Base-by-base conservation (phyloP, 495 filamentous ascomycete genomes). In the Chaetomidium leptoderma region DNA sequence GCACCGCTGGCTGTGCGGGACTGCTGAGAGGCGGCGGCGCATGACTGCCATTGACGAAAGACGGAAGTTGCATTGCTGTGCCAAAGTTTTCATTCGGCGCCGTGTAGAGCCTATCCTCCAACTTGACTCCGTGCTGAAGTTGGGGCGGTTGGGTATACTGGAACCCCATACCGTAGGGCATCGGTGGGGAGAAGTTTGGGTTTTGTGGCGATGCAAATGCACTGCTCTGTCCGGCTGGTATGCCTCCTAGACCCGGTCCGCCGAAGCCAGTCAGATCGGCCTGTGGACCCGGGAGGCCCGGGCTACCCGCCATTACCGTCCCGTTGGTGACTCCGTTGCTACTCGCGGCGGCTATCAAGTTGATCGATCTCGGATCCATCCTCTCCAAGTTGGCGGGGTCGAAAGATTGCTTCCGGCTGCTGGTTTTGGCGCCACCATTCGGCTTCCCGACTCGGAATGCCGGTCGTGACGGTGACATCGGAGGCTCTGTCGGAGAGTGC, bases 391-490 rank as follows among this genome's bases (percentile, higher is more conserved):
- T 70, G 6, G 65, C 62, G 0, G 65, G 59, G 42, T 81, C 77
- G 48, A 76, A 71, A 0, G 76, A 75, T 33, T 69, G 78, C 53
- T 77, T 79, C 63, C 76, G 71, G 45, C 60, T 58, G 23, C 58
- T 66, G 21, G 63, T 60, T 54, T 65, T 68, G 32, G 62, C 61
- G 21, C 55, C 45, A 29, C 56, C 39, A 59, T 44, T 51, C 4
- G 70, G 30, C 47, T 81, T 81, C 50, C 63, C 69, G 4, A 81
- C 68, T 44, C 79, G 71, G 55, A 74, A 81, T 2, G 67, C 36
- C 39, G 58, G 63, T 43, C 49, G 72, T 21, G 63, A 67, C 6
- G 72, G 72, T 40, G 69, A 67, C 1, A 69, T 69, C 30, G 70
- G 67, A 40, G 70, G 66, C 5, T 72, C 69, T 3, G 55, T 65